phyloP scores from a whole-genome alignment of 176 grass and related monocot species.

The Bromus sterilis region DNA sequence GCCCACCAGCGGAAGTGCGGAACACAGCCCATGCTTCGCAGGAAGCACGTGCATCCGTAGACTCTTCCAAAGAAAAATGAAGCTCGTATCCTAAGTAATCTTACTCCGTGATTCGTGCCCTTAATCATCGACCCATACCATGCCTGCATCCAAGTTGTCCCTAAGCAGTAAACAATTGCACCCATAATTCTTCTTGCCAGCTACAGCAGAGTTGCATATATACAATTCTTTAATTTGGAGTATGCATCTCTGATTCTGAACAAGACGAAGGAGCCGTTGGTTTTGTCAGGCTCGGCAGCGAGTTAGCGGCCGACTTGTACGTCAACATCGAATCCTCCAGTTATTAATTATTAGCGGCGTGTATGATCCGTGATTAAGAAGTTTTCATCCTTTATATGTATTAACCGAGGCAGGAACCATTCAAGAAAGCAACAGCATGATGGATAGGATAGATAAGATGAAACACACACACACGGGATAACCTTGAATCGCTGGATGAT shows the following conservation, averaged over 20 bases:
- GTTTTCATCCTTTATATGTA: neutral
- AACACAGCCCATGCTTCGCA: neutral
- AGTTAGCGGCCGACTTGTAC: neutral
- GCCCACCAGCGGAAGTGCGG: too few species aligned
- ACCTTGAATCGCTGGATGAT: neutral
- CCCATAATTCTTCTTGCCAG: neutral
- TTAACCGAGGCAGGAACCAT: neutral
- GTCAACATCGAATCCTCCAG: neutral
- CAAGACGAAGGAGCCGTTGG: neutral
- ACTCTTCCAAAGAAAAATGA: neutral
- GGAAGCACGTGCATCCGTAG: constrained; percentile 14
- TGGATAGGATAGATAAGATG: neutral
- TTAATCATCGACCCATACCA: neutral
- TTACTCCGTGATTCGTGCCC: constrained; percentile 4
- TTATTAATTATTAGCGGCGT: too few species aligned
- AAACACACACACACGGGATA: neutral
- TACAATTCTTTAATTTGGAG: neutral
- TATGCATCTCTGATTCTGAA: neutral
- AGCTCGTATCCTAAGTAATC: neutral
- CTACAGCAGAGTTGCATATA: neutral
- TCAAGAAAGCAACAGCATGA: neutral
- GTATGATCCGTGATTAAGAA: neutral
- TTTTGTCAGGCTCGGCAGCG: neutral
- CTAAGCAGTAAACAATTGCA: neutral
- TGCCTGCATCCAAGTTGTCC: neutral